A percentile compares a stretch with the other conserved stretches of the same genome.
Evolutionary conservation across 441 rosid genomes (phyloP).

Genomic region (Croton setiger): DNA sequence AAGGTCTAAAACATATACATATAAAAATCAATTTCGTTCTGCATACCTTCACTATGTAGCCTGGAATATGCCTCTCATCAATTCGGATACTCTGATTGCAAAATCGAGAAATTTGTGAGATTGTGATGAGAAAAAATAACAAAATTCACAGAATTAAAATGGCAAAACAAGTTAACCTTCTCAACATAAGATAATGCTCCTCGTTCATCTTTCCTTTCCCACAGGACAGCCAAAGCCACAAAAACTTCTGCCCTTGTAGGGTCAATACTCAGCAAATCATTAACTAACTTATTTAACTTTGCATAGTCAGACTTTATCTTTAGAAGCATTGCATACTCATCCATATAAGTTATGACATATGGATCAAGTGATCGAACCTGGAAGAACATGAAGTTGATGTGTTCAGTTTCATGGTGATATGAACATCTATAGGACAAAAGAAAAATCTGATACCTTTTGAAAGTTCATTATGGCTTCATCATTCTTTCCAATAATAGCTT

Average conservation of each 20-base stretch:
- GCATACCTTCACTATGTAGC: slow-evolving; percentile 87
- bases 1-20: background rate
- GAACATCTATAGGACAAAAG: slow-evolving; percentile 12
- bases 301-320: slow-evolving; percentile 75
- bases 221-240: slow-evolving; percentile 81
- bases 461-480: slow-evolving; percentile 87
- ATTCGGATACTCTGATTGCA: slow-evolving; percentile 73
- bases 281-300: slow-evolving; percentile 83
- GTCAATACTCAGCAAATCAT: slow-evolving; percentile 81
- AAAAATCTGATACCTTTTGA: slow-evolving; percentile 63
- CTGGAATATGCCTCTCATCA: slow-evolving; percentile 91
- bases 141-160: background rate
- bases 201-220: slow-evolving; percentile 88
- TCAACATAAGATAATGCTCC: slow-evolving; percentile 83
- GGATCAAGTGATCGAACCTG: slow-evolving; percentile 97
- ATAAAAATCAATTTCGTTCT: background rate
- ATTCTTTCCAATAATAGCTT: slow-evolving; percentile 91
- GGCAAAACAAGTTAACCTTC: slow-evolving; percentile 58
- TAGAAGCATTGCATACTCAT: slow-evolving; percentile 96
- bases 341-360: slow-evolving; percentile 78
- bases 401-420: background rate
- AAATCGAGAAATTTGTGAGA: slow-evolving; percentile 24
- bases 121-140: slow-evolving; percentile 11
- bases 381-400: slow-evolving; percentile 21
- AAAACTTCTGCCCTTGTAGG: slow-evolving; percentile 85